phyloP scores from a whole-genome alignment of 352 stramenopile species.

The Phytophthora brassicae region DNA sequence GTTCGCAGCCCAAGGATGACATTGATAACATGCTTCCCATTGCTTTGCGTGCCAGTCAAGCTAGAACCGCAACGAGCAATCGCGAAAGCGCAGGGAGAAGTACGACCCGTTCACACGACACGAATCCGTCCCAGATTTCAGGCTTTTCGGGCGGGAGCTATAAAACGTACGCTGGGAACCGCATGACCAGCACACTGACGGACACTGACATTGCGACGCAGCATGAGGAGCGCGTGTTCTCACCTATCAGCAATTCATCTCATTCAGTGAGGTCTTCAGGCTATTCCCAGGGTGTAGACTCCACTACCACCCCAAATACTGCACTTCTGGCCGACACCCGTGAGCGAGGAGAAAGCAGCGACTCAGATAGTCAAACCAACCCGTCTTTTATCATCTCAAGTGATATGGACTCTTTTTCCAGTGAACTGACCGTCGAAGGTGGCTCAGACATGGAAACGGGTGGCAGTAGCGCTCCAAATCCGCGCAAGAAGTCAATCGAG shows the following conservation, averaged over 20 bases:
- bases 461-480: slow-evolving; percentile 20
- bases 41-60: slow-evolving; percentile 16
- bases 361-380: slow-evolving; percentile 9
- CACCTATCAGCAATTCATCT: slow-evolving; percentile 31
- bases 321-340: slow-evolving; percentile 6
- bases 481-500: slow-evolving; percentile 52
- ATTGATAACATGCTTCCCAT: slow-evolving; percentile 24
- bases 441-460: slow-evolving; percentile 26
- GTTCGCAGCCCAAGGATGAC: slow-evolving; percentile 34
- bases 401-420: slow-evolving; percentile 44
- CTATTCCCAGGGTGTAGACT: slow-evolving; percentile 38
- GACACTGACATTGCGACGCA: slow-evolving; percentile 47
- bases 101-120: slow-evolving; percentile 27
- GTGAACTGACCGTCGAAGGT: slow-evolving; percentile 35
- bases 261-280: slow-evolving; percentile 29
- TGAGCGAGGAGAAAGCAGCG: slow-evolving; percentile 8
- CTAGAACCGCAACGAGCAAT: slow-evolving; percentile 26
- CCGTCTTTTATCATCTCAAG: slow-evolving; percentile 31
- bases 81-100: slow-evolving; percentile 24
- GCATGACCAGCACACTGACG: slow-evolving; percentile 36
- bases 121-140: slow-evolving; percentile 50
- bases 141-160: slow-evolving; percentile 46
- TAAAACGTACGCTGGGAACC: slow-evolving; percentile 36
- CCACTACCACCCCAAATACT: slow-evolving; percentile 18
- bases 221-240: slow-evolving; percentile 39